Evolutionary conservation across 2,329 filamentous ascomycete species (phyloP).

Genomic region (Penicillium sp.): DNA sequence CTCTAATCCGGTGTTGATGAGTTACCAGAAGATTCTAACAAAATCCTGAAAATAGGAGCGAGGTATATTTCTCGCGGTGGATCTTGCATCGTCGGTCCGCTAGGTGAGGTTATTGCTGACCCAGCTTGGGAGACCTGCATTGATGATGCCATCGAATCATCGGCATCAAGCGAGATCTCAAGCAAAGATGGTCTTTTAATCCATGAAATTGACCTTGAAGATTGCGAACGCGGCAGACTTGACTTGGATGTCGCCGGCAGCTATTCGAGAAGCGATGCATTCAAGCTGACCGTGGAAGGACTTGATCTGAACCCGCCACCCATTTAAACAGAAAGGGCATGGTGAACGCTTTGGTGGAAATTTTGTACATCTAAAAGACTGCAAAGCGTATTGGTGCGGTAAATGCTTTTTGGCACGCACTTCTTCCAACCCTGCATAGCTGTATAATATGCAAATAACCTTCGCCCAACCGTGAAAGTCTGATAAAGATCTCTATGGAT

Average conservation of each 20-base stretch:
- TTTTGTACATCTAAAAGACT: too few species aligned
- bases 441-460: background rate
- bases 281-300: slow-evolving; percentile 63
- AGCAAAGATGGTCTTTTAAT: slow-evolving; percentile 60
- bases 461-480: background rate
- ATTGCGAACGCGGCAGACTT: slow-evolving; percentile 79
- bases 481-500: background rate
- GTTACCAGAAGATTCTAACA: slow-evolving; percentile 33
- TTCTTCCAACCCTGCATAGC: background rate
- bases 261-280: slow-evolving; percentile 75
- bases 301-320: slow-evolving; percentile 65
- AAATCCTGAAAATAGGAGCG: background rate
- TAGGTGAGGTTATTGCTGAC: slow-evolving; percentile 77
- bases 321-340: slow-evolving; percentile 25
- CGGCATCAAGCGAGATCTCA: background rate
- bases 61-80: slow-evolving; percentile 67
- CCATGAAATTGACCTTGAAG: slow-evolving; percentile 81
- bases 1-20: slow-evolving; percentile 48
- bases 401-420: too few species aligned
- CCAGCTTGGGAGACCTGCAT: slow-evolving; percentile 75
- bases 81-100: slow-evolving; percentile 77
- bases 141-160: slow-evolving; percentile 36
- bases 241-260: slow-evolving; percentile 85
- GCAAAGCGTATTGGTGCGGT: too few species aligned
- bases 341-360: too few species aligned